Percentiles rank a stretch among this genome's conserved stretches.
Conservation (phyloP, 192 early-diverging fungal species). For the Coemansia sp. region DNA sequence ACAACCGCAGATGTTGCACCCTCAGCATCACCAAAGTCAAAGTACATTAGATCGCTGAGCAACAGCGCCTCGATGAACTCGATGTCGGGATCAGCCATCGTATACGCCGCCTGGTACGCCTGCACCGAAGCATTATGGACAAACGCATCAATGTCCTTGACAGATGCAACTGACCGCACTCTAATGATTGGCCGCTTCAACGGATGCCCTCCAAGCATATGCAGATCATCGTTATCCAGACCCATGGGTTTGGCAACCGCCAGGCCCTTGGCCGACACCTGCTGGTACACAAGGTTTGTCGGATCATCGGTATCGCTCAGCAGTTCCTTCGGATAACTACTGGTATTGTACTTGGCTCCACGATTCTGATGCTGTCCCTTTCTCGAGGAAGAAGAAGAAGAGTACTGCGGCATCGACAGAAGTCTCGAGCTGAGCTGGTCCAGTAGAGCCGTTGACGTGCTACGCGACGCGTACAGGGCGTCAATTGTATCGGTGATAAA, state of each 20-base stretch:
- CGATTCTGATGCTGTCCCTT: conserved; percentile 3
- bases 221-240: conserved; percentile 14
- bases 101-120: conserved; percentile 73
- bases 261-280: background rate
- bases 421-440: conserved; percentile 67
- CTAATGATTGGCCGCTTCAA: conserved; percentile 75
- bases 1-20: conserved; percentile 1
- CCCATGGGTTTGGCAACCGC: conserved; percentile 15
- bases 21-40: conserved; percentile 30
- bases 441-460: conserved; percentile 60
- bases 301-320: conserved; percentile 28
- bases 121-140: conserved; percentile 72
- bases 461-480: conserved; percentile 56
- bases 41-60: conserved; percentile 45
- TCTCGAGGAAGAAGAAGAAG: no score
- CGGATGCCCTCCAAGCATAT: conserved; percentile 28
- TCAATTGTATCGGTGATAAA: conserved; percentile 87
- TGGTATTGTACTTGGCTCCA: conserved; percentile 13
- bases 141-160: conserved; percentile 78
- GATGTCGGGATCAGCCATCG: conserved; percentile 70
- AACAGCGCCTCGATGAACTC: conserved; percentile 76
- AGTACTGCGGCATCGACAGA: conserved; percentile 38
- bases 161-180: conserved; percentile 63
- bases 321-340: conserved; percentile 32
- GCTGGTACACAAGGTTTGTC: conserved; percentile 29